phyloP scores from a whole-genome alignment of 1,284 basidiomycete species.

The Ceratorhiza oryzae-sativae region DNA sequence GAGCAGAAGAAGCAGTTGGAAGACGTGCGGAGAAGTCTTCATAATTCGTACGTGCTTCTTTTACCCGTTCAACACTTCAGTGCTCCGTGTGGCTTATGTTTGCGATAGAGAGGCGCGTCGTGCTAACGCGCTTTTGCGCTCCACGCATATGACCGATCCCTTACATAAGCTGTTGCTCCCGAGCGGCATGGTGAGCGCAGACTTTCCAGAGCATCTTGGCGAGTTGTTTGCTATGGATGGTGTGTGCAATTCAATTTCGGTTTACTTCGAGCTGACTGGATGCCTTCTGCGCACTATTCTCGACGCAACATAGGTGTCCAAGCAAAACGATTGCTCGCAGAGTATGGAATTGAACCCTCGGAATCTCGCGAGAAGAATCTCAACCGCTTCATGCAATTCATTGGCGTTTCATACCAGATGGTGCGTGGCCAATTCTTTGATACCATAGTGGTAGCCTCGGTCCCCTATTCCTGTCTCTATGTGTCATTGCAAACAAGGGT shows the following conservation, averaged over 20 bases:
- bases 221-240: slow-evolving; percentile 40
- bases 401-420: slow-evolving; percentile 43
- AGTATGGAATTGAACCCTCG: slow-evolving; percentile 40
- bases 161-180: slow-evolving; percentile 40
- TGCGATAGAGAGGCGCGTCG: slow-evolving; percentile 41
- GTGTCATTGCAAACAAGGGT: too few species aligned
- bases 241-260: not conserved
- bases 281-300: not conserved
- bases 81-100: not conserved
- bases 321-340: slow-evolving; percentile 32
- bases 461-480: too few species aligned
- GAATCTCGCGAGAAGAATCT: slow-evolving; percentile 41
- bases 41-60: slow-evolving; percentile 39
- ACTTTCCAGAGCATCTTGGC: slow-evolving; percentile 42
- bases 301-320: not conserved
- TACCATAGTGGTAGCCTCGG: too few species aligned
- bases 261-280: not conserved
- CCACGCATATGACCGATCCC: slow-evolving; percentile 40
- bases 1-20: slow-evolving; percentile 41
- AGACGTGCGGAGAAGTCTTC: slow-evolving; percentile 38
- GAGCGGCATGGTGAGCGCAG: slow-evolving; percentile 35
- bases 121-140: slow-evolving; percentile 39
- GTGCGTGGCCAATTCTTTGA: slow-evolving; percentile 27
- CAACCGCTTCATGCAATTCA: slow-evolving; percentile 43
- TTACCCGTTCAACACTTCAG: not conserved